Base-by-base conservation (phyloP, 305 asterid species). In the Striga hermonthica region DNA sequence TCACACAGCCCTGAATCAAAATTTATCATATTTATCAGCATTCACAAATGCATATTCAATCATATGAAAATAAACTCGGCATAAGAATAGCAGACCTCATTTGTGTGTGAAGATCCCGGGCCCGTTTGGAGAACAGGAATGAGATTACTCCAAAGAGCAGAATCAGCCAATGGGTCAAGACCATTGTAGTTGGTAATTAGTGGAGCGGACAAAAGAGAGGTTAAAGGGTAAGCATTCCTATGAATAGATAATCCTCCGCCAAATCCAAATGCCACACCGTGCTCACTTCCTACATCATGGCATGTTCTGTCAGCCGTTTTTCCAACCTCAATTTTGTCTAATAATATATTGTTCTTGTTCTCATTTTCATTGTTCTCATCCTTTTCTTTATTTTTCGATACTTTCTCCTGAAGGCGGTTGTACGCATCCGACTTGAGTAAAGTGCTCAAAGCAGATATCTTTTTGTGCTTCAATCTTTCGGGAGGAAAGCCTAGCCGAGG, bases 71-170 rank as follows among this genome's bases (percentile, higher is more conserved):
- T 8, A 10, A 54, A 49, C 72, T 50, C 31, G 40, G 67, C 45
- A 56, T 66, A 36, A 66, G 72, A 76, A 64, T 69, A 50, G 73
- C 82, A 45, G 54, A 91, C 98, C 97, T 92, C 96, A 16, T 80
- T 71, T 40, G 80, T 57, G 67, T 67, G 82, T 54, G 96, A 87
- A 75, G 98, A 79, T 64, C 90, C 96, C 28, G 98, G 78, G 60
- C 90, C 96, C 28, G 80, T 37, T 68, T 95, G 87, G 74, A 85
- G 90, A 68, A 69, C 82, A 11, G 96, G 86, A 65, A 82, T 82
- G 35, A 92, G 84, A 75, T 92, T 79, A 56, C 88, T 76, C 98
- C 98, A 92, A 72, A 86, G 89, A 63, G 75, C 78, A 55, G 97
- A 95, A 43, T 90, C 98, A 60, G 92, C 58, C 62, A 92, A 77